Percentiles rank a stretch among this genome's conserved stretches.
Conservation (phyloP, 139 green algal species). For the Pseudopediastrum boryanum region DNA sequence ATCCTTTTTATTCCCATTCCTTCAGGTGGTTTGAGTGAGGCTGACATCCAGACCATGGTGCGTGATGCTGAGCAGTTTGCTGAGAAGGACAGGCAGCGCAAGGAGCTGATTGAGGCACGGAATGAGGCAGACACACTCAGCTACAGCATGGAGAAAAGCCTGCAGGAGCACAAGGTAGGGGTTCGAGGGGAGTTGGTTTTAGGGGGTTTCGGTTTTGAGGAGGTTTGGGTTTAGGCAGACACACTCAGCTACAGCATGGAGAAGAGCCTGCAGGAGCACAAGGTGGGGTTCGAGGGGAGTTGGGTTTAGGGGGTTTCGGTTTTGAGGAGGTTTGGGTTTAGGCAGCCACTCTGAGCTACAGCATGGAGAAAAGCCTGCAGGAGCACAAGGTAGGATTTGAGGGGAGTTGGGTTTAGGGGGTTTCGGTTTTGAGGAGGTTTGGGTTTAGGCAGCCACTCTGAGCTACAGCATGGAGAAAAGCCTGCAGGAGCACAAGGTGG, state of each 20-base stretch:
- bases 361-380: slow-evolving; percentile 85
- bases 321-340: not conserved
- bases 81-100: slow-evolving; percentile 88
- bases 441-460: slow-evolving; percentile 33
- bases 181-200: slow-evolving; percentile 30
- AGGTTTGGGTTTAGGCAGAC: not conserved
- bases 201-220: not conserved
- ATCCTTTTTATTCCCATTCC: slow-evolving; percentile 10
- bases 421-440: not conserved
- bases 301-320: not conserved
- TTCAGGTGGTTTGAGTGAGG: slow-evolving; percentile 86
- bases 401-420: slow-evolving; percentile 2
- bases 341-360: slow-evolving; percentile 74
- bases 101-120: slow-evolving; percentile 91
- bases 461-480: slow-evolving; percentile 92
- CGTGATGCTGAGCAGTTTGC: slow-evolving; percentile 87
- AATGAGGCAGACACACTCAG: slow-evolving; percentile 94
- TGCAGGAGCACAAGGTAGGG: slow-evolving; percentile 95
- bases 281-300: slow-evolving; percentile 70
- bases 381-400: slow-evolving; percentile 92
- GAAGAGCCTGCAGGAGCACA: slow-evolving; percentile 94
- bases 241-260: slow-evolving; percentile 87
- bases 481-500: slow-evolving; percentile 93
- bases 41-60: slow-evolving; percentile 95
- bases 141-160: slow-evolving; percentile 89